Evolutionary conservation across 257 asterid genomes (phyloP), one percentile per base, ranked within the genome.

Genomic region (Capsicum baccatum): DNA sequence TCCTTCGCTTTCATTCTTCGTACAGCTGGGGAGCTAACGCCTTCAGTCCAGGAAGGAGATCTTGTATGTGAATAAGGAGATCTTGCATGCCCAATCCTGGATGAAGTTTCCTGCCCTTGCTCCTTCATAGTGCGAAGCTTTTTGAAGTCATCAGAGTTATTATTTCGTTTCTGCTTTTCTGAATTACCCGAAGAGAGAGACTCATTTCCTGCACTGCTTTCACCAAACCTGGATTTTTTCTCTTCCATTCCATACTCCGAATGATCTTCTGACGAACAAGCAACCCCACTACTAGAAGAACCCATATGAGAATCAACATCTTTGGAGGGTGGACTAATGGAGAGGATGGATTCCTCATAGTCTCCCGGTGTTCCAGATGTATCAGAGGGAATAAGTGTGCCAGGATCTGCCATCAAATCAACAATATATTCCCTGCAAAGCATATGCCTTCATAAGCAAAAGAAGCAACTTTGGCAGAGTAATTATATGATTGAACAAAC

Each of bases 21-120:
- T 68, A 86, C 95, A 21, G 97, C 98, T 17, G 98, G 98, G 59
- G 98, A 91, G 85, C 98, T 92, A 82, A 94, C 92, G 54, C 98
- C 99, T 91, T 96, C 98, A 58, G 99, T 96, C 99, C 99, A 96
- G 44, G 99, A 96, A 68, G 99, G 99, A 83, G 99, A 96, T 84
- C 97, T 88, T 82, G 94, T 93, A 84, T 93, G 98, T 79, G 94
- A 79, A 85, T 85, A 87, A 82, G 91, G 87, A 76, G 81, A 52
- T 78, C 82, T 78, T 26, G 50, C 48, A 87, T 91, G 88, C 86
- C 44, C 87, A 63, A 91, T 87, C 88, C 94, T 89, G 79, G 78
- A 74, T 10, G 89, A 89, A 85, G 85, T 66, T 70, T 89, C 94
- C 82, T 79, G 69, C 69, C 83, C 78, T 47, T 88, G 63, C 66